A percentile compares a stretch with the other conserved stretches of the same genome.
Evolutionary conservation across 1,139 yeast genomes (phyloP).

Genomic region (Fermentozyma sake): DNA sequence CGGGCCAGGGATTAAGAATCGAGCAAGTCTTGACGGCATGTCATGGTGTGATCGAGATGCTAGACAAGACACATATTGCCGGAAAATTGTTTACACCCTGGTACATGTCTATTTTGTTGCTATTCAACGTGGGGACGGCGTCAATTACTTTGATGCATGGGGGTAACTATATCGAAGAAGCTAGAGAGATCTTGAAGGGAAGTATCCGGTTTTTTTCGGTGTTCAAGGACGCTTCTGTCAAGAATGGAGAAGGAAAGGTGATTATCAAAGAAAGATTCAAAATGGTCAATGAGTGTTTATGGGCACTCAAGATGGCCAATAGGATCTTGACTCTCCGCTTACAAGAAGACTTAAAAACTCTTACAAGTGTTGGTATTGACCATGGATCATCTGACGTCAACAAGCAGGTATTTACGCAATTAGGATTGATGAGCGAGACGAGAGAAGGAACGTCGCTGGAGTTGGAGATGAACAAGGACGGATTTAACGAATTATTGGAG

Average conservation of each 20-base stretch:
- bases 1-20: slow-evolving; percentile 29
- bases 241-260: slow-evolving; percentile 28
- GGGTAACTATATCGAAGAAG: slow-evolving; percentile 23
- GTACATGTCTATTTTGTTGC: slow-evolving; percentile 45
- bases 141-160: slow-evolving; percentile 46
- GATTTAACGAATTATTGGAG: slow-evolving; percentile 19
- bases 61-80: slow-evolving; percentile 31
- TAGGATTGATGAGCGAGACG: slow-evolving; percentile 25
- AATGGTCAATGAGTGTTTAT: slow-evolving; percentile 60
- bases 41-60: slow-evolving; percentile 29
- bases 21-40: slow-evolving; percentile 35
- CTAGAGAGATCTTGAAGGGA: slow-evolving; percentile 22
- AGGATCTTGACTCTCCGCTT: slow-evolving; percentile 46
- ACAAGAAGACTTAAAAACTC: slow-evolving; percentile 33
- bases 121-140: slow-evolving; percentile 46
- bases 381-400: slow-evolving; percentile 57
- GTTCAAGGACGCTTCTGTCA: slow-evolving; percentile 28
- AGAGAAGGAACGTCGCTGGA: slow-evolving; percentile 2
- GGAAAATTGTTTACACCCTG: slow-evolving; percentile 46
- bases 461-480: slow-evolving; percentile 9
- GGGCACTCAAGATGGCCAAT: slow-evolving; percentile 59
- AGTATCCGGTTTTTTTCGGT: slow-evolving; percentile 24
- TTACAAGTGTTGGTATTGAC: slow-evolving; percentile 46
- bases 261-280: slow-evolving; percentile 41
- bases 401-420: slow-evolving; percentile 42